Evolutionary conservation across 2,329 filamentous ascomycete genomes (phyloP), one percentile per base, ranked within the genome.

Genomic region (Dendrostoma leiphaemia): DNA sequence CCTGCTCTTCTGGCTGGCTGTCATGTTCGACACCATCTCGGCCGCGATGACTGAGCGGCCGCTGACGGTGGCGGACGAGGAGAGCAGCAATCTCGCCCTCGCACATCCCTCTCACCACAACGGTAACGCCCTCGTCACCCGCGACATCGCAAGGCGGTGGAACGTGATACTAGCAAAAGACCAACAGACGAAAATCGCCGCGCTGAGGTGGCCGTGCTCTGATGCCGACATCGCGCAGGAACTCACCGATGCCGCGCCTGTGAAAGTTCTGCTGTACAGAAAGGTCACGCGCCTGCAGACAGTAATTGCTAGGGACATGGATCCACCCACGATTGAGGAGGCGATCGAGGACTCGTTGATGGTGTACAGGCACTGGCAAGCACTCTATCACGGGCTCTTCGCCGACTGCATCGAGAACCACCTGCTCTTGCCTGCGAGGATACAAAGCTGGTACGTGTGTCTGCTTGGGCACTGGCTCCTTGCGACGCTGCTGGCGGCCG

Each of bases 391-490:
- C 1, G 70, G 69, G 1, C 80, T 84, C 59, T 79, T 82, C 60
- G 64, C 70, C 15, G 78, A 82, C 54, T 75, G 81, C 35, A 68
- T 81, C 12, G 66, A 71, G 2, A 66, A 79, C 55, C 80, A 82
- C 55, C 70, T 77, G 29, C 61, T 65, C 1, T 71, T 84, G 1
- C 79, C 80, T 1, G 62, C 75, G 10, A 77, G 77, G 13, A 74
- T 84, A 4, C 80, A 82, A 61, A 81, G 80, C 38, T 85, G 82
- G 82, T 84, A 83, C 56, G 73, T 82, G 13, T 78, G 81, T 49
- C 73, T 85, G 23, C 70, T 75, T 0, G 78, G 77, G 0, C 82
- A 84, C 59, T 85, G 81, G 76, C 78, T 83, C 58, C 74, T 84
- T 3, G 82, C 75, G 2, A 73, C 74, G 0, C 72, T 85, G 38